Base-by-base conservation (phyloP, 2,329 filamentous ascomycete species). In the Trichoderma afroharzianum region DNA sequence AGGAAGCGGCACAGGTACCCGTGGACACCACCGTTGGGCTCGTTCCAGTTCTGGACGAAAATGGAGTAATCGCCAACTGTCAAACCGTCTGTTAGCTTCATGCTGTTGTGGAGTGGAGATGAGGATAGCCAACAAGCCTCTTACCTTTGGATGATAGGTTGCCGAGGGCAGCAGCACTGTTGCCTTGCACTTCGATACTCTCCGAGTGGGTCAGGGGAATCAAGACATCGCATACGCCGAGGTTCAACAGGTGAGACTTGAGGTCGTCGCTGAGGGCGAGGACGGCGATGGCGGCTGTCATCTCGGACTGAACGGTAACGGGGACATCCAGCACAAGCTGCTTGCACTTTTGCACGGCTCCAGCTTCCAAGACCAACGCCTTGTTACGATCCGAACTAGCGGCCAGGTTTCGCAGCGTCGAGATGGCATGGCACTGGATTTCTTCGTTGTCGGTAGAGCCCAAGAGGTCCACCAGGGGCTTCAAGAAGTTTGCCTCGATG, bases 271-370 rank as follows among this genome's bases (percentile, higher is more conserved):
- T 98, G 66, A 99, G 85, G 21, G 96, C 96, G 74, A 99, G 87
- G 15, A 99, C 96, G 47, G 96, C 96, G 81, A 99, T 98, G 1
- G 96, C 96, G n/a, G 96, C 96, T 5, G 96, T 99, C 96, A 99
- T 99, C 82, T 99, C 96, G 2, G 95, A 98, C 80, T 99, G 96
- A 3, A 99, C 96, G 50, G 93, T 95, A 63, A 98, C 88, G 0
- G 96, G 94, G 3, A 98, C 96, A 70, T 97, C 92, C 21, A 99
- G 86, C 28, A 99, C 95, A 67, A 99, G 87, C 79, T 98, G 94
- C 83, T 98, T 98, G 90, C 96, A 99, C 81, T 98, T 98, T 80
- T 98, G 94, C 50, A 99, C 96, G 2, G 96, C 96, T 28, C 96
- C 96, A 39, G 96, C 96, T 82, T 98, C 94, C 63, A 99, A 85